These are phyloP conservation scores for Thelephora ganbajun DNA, from an alignment of 768 basidiomycete species.

Conservation along the genomic window DNA sequence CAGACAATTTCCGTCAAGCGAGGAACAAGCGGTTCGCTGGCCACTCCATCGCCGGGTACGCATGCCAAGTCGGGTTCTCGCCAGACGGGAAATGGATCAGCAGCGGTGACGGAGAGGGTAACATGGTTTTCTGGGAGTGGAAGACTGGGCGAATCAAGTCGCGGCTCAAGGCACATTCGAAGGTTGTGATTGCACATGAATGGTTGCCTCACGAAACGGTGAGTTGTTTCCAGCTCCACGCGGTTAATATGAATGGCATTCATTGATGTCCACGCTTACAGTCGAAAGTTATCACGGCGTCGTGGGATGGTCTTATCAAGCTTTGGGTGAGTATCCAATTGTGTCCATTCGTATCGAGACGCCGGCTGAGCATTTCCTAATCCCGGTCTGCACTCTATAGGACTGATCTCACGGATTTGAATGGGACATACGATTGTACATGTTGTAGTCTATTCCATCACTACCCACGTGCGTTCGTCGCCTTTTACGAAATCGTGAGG, in stretches of 20 bases:
- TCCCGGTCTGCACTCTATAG: slow-evolving; percentile 5
- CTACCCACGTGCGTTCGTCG: too few relatives aligned
- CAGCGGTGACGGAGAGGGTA: slow-evolving; percentile 89
- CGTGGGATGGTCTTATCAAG: slow-evolving; percentile 97
- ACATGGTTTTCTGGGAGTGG: slow-evolving; percentile 99
- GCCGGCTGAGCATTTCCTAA: not conserved
- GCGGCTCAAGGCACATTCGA: slow-evolving; percentile 74
- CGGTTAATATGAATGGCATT: not conserved
- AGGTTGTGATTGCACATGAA: slow-evolving; percentile 96
- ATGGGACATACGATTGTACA: not conserved
- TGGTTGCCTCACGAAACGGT: slow-evolving; percentile 98
- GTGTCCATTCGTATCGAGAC: not conserved
- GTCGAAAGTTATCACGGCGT: slow-evolving; percentile 95
- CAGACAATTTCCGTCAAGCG: slow-evolving; percentile 97
- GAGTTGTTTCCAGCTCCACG: slow-evolving; percentile 22
- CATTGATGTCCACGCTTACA: slow-evolving; percentile 21
- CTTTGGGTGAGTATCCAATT: slow-evolving; percentile 60
- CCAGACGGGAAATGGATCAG: slow-evolving; percentile 98
- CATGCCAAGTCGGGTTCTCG: slow-evolving; percentile 93
- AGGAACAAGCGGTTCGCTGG: slow-evolving; percentile 98
- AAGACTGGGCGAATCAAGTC: slow-evolving; percentile 96
- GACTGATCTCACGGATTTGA: not conserved
- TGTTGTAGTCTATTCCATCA: too few relatives aligned
- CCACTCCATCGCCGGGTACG: slow-evolving; percentile 93
- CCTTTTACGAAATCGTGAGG: too few relatives aligned